Evolutionary conservation across 768 basidiomycete species (phyloP), one percentile per base, ranked within the genome.

Genomic region (Tephrocybe rancida): DNA sequence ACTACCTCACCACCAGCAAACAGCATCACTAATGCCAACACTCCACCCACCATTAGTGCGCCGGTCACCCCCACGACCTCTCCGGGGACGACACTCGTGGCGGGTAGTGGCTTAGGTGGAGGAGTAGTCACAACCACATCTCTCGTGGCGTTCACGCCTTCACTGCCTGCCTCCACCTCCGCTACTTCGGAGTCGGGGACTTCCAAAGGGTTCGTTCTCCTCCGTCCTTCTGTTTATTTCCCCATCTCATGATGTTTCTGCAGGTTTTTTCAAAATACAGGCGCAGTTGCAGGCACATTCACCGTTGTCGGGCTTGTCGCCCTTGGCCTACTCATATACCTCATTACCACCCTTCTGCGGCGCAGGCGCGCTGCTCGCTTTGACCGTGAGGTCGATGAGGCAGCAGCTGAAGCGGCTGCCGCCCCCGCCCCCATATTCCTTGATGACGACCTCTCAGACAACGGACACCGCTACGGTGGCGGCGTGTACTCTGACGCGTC

Each of bases 361-460:
- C 82, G 88, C 0, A 84, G 85, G 6, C 83, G 86, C 1, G 84
- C 83, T 3, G 67, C 75, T 55, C 75, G 79, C 38, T 86, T 89
- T 60, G 90, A 92, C 64, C 75, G 77, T n/a, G 90, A 91, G 48
- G 82, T 90, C 35, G 84, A 81, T 13, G 84, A 84, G 44, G 89
- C 88, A 0, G 87, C 88, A 0, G 80, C 78, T 2, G 85, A 83
- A 52, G 88, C 88, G 0, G 81, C 80, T 0, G 69, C 78, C 1
- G 75, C 81, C 0, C 74, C 73, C 18, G 73, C 79, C 0, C 83
- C 82, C 11, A 77, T 78, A 54, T 84, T 81, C 64, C 75, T 86
- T 27, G 83, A 84, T 50, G 82, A 84, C 51, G 75, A 78, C 19
- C 39, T 19, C 11, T 41, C 39, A 3, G 39, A 41, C 13, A 7